Percentiles rank a stretch among this genome's conserved stretches.
Evolutionary conservation across 768 basidiomycete genomes (phyloP).

Genomic region (Boletus rubroflammeus): DNA sequence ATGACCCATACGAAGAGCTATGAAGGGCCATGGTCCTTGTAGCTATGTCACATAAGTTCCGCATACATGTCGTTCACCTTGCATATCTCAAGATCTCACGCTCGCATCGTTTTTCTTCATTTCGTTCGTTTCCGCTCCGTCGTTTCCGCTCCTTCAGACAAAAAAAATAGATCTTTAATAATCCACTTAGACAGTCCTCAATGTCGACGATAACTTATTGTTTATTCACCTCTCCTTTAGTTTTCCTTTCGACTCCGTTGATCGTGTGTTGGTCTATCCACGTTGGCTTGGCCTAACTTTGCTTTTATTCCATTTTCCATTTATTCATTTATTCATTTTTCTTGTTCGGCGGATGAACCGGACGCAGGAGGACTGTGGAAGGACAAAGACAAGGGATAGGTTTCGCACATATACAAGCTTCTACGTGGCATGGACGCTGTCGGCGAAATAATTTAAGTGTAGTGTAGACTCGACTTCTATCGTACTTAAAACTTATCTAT

Average conservation of each 20-base stretch:
- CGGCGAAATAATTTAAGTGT: no score
- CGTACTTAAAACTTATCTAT: no score
- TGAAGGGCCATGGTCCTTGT: neutral
- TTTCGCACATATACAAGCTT: no score
- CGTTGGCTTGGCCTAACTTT: neutral
- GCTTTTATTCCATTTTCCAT: neutral
- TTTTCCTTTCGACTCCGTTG: neutral
- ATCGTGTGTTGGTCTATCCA: neutral
- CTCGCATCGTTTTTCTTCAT: neutral
- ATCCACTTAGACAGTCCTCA: neutral
- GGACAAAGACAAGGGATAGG: neutral
- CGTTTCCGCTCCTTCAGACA: neutral
- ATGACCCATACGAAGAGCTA: constrained; percentile 7
- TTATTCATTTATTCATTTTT: neutral
- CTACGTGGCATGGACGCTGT: no score
- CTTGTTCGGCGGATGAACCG: neutral
- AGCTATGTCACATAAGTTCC: neutral
- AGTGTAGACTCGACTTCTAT: no score
- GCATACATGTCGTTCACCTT: neutral
- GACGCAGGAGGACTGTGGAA: no score
- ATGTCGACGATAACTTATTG: neutral
- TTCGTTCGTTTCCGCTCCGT: neutral
- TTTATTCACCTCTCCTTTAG: no score
- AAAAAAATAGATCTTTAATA: neutral
- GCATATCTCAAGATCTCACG: neutral